phyloP scores from a whole-genome alignment of 345 rosid species.

The Melaleuca alternifolia region DNA sequence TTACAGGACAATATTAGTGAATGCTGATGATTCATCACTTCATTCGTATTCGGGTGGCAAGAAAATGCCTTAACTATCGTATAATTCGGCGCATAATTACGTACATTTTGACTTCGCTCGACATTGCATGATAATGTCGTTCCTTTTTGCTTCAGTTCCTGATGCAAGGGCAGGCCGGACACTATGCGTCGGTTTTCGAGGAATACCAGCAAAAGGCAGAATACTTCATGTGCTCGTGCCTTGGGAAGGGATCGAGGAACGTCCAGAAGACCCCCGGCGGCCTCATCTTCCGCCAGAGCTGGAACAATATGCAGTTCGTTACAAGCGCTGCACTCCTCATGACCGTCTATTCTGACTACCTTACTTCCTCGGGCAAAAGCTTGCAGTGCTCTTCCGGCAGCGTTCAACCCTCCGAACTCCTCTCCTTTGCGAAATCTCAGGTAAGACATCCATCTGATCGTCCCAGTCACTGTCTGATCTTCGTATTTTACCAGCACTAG shows the following conservation, averaged over 20 bases:
- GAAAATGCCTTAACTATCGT: background rate
- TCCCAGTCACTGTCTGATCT: background rate
- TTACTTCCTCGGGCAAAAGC: constrained; percentile 52
- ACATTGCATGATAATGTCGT: background rate
- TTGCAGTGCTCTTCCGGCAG: constrained; percentile 52
- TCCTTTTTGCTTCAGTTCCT: constrained; percentile 36
- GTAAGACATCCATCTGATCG: constrained; percentile 7
- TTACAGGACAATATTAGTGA: background rate
- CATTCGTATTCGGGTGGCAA: accelerated
- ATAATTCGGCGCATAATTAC: background rate
- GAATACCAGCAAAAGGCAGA: constrained; percentile 82
- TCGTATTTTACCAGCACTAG: too few species aligned
- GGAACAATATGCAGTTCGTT: constrained; percentile 98
- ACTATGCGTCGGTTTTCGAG: constrained; percentile 52
- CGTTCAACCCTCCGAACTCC: constrained; percentile 55
- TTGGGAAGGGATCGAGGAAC: constrained; percentile 55
- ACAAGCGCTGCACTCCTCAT: constrained; percentile 77
- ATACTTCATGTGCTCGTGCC: constrained; percentile 76
- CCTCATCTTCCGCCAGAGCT: constrained; percentile 72
- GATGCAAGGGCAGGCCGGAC: constrained; percentile 88
- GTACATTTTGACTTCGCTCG: background rate
- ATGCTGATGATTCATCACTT: background rate
- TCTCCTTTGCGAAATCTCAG: constrained; percentile 84
- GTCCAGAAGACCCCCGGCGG: constrained; percentile 92
- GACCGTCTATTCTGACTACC: constrained; percentile 77